Percentiles rank a stretch among this genome's conserved stretches.
phyloP scores from a whole-genome alignment of 306 rosid genomes.

The Casuarina cunninghamiana region DNA sequence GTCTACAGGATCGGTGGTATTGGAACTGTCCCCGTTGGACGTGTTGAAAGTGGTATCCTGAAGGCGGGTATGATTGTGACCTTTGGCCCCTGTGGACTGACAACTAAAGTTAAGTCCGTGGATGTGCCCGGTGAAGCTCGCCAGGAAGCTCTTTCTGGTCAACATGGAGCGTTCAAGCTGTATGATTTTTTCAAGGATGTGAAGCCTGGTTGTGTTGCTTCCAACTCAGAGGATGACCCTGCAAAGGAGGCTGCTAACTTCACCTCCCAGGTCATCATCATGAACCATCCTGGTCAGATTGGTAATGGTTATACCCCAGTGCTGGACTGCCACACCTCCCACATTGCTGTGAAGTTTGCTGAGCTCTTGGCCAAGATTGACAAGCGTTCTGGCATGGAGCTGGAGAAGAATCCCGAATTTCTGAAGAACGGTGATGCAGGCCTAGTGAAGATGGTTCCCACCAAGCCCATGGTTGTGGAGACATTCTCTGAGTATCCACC shows the following conservation, averaged over 20 bases:
- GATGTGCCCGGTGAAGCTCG: constrained; percentile 50
- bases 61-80: constrained; percentile 41
- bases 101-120: constrained; percentile 48
- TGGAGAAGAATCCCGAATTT: constrained; percentile 37
- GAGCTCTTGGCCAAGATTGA: constrained; percentile 42
- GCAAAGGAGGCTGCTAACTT: constrained; percentile 37
- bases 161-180: constrained; percentile 44
- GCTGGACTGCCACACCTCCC: constrained; percentile 46
- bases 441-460: constrained; percentile 46
- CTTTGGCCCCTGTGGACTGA: constrained; percentile 37
- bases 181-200: constrained; percentile 45
- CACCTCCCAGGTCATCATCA: constrained; percentile 48
- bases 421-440: constrained; percentile 53
- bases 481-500: constrained; percentile 47
- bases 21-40: constrained; percentile 45
- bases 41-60: constrained; percentile 39
- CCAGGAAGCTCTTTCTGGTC: constrained; percentile 37
- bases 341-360: constrained; percentile 46
- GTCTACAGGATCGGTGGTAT: constrained; percentile 44
- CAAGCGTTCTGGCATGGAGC: constrained; percentile 40
- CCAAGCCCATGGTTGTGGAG: constrained; percentile 53
- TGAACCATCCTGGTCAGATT: constrained; percentile 50
- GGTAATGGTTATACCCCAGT: constrained; percentile 47
- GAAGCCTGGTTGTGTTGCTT: constrained; percentile 47
- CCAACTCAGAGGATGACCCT: constrained; percentile 40